Evolutionary conservation across 1,284 basidiomycete species (phyloP).

Genomic region (Trichosporon asahii): DNA sequence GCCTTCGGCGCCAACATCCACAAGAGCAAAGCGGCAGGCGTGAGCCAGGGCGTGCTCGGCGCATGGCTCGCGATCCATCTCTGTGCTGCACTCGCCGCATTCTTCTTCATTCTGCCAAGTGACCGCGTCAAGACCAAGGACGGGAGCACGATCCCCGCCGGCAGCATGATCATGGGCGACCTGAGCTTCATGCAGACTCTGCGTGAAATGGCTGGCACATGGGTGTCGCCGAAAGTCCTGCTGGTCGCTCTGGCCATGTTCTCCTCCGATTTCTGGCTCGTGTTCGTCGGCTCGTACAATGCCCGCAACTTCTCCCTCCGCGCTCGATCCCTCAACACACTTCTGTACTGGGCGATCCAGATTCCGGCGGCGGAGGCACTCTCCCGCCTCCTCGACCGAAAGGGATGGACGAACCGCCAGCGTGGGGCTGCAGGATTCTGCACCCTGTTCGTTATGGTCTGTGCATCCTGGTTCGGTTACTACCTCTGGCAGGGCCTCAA

Average conservation of each 20-base stretch:
- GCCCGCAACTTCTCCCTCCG: conserved; percentile 13
- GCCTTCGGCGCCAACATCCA: conserved; percentile 10
- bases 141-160: background rate
- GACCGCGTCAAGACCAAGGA: conserved; percentile 5
- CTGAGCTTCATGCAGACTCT: background rate
- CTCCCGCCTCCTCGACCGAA: conserved; percentile 1
- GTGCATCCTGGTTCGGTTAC: conserved; percentile 11
- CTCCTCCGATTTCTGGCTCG: conserved; percentile 10
- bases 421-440: conserved; percentile 6
- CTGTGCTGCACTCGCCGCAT: background rate
- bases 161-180: background rate
- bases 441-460: background rate
- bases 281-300: conserved; percentile 3
- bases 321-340: conserved; percentile 1
- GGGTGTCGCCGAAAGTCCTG: background rate
- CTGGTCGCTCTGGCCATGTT: background rate
- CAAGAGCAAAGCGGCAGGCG: conserved; percentile 3
- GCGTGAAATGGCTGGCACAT: background rate
- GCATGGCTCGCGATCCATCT: conserved; percentile 11
- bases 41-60: background rate
- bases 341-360: conserved; percentile 12
- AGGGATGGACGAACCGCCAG: conserved; percentile 8
- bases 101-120: conserved; percentile 2
- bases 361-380: conserved; percentile 3
- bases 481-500: conserved; percentile 9